These are phyloP conservation scores for Scheffersomyces cryptocercus DNA, from an alignment of 1,139 yeast genomes.

Conservation along the genomic window DNA sequence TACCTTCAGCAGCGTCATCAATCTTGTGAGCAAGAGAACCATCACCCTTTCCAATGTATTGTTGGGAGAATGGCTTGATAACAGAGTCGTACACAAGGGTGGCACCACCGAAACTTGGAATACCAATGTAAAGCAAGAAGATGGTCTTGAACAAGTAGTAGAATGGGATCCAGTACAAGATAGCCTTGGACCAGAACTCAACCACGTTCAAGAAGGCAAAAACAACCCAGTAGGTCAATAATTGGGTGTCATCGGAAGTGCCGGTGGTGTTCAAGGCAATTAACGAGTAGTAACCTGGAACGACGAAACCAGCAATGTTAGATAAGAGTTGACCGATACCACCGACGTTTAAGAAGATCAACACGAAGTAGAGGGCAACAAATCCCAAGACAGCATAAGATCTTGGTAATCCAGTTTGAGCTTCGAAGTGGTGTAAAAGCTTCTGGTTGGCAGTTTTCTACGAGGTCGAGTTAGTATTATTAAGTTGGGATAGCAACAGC, in stretches of 20 bases:
- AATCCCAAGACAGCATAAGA: conserved; percentile 77
- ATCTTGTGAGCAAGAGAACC: conserved; percentile 30
- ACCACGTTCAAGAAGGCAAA: conserved; percentile 86
- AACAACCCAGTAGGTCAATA: conserved; percentile 95
- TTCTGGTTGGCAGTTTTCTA: conserved; percentile 43
- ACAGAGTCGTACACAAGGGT: conserved; percentile 60
- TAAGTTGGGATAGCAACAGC: not conserved
- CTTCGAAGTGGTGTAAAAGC: conserved; percentile 57
- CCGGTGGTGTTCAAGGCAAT: conserved; percentile 74
- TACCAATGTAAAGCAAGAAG: conserved; percentile 82
- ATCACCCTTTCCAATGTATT: conserved; percentile 40
- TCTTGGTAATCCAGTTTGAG: conserved; percentile 77
- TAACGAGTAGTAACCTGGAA: conserved; percentile 90
- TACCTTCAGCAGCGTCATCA: conserved; percentile 52
- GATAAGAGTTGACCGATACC: conserved; percentile 93
- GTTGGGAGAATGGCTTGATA: conserved; percentile 73
- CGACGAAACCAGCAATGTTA: conserved; percentile 85
- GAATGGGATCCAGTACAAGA: conserved; percentile 93
- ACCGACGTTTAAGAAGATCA: conserved; percentile 86
- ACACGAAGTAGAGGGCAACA: conserved; percentile 64
- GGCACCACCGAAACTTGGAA: conserved; percentile 90
- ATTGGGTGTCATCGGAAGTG: conserved; percentile 76
- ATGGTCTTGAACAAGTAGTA: conserved; percentile 92
- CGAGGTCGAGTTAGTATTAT: conserved; percentile 11
- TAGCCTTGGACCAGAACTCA: conserved; percentile 95